Percentiles rank a stretch among this genome's conserved stretches.
Conservation (phyloP, 2,329 filamentous ascomycete genomes). For the Colletotrichum zoysiae region DNA sequence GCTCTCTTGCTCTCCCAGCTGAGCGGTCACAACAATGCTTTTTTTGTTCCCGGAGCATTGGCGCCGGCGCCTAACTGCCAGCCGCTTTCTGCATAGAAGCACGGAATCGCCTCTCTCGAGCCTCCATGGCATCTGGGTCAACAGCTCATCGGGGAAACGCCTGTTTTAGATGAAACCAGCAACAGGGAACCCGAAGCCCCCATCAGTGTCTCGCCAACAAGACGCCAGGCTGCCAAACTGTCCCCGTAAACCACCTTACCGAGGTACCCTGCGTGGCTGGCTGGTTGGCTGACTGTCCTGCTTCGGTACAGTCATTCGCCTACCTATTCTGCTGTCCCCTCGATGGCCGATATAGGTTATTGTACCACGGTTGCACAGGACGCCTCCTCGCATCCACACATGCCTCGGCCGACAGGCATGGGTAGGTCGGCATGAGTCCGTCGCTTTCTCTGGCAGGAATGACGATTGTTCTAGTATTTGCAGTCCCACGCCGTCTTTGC, state of each 20-base stretch:
- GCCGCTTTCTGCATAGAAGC: slow-evolving; percentile 4
- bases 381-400: no score
- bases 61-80: slow-evolving; percentile 4
- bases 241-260: background rate
- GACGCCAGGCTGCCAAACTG: background rate
- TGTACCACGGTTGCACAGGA: no score
- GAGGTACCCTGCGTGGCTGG: background rate
- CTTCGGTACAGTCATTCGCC: background rate
- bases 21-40: slow-evolving; percentile 27
- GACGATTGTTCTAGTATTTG: slow-evolving; percentile 2
- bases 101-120: slow-evolving; percentile 2
- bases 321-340: background rate
- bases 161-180: slow-evolving; percentile 22
- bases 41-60: slow-evolving; percentile 36
- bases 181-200: slow-evolving; percentile 13
- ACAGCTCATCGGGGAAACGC: slow-evolving; percentile 21
- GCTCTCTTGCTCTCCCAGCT: slow-evolving; percentile 15
- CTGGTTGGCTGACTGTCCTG: background rate
- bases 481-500: slow-evolving; percentile 23
- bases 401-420: background rate
- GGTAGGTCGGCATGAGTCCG: background rate
- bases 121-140: slow-evolving; percentile 1
- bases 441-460: slow-evolving; percentile 3
- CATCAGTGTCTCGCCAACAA: slow-evolving; percentile 4
- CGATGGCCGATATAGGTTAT: background rate